Evolutionary conservation across 164 flowering plant genomes (phyloP).

Genomic region (Vitis rotundifolia): DNA sequence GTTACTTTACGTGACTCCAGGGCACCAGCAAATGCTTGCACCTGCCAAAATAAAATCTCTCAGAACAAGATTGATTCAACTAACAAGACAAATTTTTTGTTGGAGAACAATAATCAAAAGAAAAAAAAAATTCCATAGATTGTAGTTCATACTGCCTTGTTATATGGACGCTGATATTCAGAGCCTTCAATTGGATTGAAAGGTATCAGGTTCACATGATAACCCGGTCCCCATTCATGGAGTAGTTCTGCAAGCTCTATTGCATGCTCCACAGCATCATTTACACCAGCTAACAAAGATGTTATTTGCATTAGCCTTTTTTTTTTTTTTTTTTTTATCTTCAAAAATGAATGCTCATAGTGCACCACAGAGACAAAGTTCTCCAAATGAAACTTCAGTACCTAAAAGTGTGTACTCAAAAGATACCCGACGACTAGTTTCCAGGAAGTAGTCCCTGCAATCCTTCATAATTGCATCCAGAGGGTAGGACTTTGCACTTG

Average conservation of each 20-base stretch:
- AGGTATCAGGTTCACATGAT: constrained; percentile 95
- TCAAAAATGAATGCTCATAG: background rate
- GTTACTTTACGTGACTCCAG: constrained; percentile 84
- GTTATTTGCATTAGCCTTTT: background rate
- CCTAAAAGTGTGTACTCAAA: constrained; percentile 95
- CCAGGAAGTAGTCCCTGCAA: constrained; percentile 78
- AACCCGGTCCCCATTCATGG: constrained; percentile 77
- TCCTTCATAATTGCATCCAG: constrained; percentile 90
- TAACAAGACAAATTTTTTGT: background rate
- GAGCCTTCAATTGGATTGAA: constrained; percentile 92
- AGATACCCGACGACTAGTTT: constrained; percentile 80
- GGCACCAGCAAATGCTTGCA: constrained; percentile 72
- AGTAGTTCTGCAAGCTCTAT: constrained; percentile 85
- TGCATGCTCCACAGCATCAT: constrained; percentile 80
- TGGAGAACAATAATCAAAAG: background rate
- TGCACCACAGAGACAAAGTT: background rate
- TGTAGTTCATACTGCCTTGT: constrained; percentile 51
- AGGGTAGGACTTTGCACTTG: constrained; percentile 93
- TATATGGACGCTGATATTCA: constrained; percentile 79
- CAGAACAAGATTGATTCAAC: background rate
- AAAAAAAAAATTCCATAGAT: background rate
- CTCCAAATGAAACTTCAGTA: constrained; percentile 17
- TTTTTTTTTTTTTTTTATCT: background rate
- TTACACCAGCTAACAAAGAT: constrained; percentile 75
- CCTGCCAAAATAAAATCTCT: constrained; percentile 34